Base-by-base conservation (phyloP, 2,329 filamentous ascomycete genomes). In the Setomelanomma holmii region DNA sequence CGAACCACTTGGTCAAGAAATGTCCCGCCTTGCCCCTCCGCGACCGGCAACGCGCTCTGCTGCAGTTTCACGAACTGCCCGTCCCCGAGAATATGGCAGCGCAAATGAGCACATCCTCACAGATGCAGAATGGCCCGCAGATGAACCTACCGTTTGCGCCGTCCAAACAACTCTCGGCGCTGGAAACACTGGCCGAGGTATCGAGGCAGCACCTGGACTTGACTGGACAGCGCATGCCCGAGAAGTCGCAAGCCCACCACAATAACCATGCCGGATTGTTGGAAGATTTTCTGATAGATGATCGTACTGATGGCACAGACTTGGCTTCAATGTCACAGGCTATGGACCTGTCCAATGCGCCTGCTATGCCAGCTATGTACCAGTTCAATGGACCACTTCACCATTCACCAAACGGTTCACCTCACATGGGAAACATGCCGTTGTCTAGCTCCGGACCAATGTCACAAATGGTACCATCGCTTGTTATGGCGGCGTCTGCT, bases 181-280 rank as follows among this genome's bases (percentile, higher is more conserved):
- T 96, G 33, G 90, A 96, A 71, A 92, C 92, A 4, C 81, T 96
- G 19, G 92, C 92, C 24, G 92, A 96, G 75, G 92, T 93, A 0
- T 96, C 92, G 43, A 84, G 91, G 44, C 90, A 90, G 72, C 78
- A 79, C 56, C 61, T 95, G 51, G 89, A 89, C 62, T 79, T 57
- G 68, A 81, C 70, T 54, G 80, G 75, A 61, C 77, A 74, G 72
- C 80, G 75, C 61, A 73, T 68, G 60, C 53, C 66, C 5, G 67
- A 61, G 33, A 69, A 67, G n/a, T 56, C 58, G 38, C 58, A 61
- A 27, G 51, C 51, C 35, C 58, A 45, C 52, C 57, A 57, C 35
- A 60, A 55, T 27, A 64, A 47, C n/a, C 66, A 68, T 16, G 69
- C 66, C 5, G 63, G 62, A 11, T 45, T 73, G 21, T 54, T 73